Percentiles rank a stretch among this genome's conserved stretches.
Evolutionary conservation across 2,329 filamentous ascomycete genomes (phyloP).

Genomic region (Coleophoma eucalyptorum): DNA sequence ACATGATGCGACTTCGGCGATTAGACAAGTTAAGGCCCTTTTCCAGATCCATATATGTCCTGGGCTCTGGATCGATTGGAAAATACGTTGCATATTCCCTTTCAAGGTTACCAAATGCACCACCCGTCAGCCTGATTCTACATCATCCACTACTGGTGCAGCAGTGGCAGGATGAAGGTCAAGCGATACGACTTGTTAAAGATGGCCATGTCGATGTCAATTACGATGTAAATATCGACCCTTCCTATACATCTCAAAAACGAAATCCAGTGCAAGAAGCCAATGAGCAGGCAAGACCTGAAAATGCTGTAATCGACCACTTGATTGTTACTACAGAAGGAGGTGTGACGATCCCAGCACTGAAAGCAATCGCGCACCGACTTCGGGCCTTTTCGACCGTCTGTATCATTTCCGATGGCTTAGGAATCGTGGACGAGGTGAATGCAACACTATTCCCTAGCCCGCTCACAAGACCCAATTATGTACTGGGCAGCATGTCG

Average conservation of each 20-base stretch:
- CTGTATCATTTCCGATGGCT: conserved; percentile 74
- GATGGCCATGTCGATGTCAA: conserved; percentile 32
- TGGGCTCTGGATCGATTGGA: conserved; percentile 62
- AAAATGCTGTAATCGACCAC: conserved; percentile 52
- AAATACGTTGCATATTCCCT: conserved; percentile 64
- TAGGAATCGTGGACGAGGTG: conserved; percentile 79
- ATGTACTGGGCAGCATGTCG: conserved; percentile 46
- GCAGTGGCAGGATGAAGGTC: conserved; percentile 41
- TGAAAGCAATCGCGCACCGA: conserved; percentile 60
- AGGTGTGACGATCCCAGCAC: conserved; percentile 48
- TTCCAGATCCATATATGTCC: conserved; percentile 49
- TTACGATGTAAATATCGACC: neutral
- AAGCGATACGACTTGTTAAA: conserved; percentile 41
- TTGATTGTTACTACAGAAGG: conserved; percentile 69
- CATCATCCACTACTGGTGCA: conserved; percentile 40
- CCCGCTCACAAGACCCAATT: conserved; percentile 62
- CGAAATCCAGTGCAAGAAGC: conserved; percentile 1
- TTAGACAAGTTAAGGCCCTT: neutral
- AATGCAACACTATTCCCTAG: conserved; percentile 69
- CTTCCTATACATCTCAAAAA: neutral
- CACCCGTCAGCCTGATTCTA: conserved; percentile 61
- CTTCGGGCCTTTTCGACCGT: conserved; percentile 68
- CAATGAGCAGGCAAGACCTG: conserved; percentile 13
- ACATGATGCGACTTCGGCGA: neutral
- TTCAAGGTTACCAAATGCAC: conserved; percentile 50